Evolutionary conservation across 768 basidiomycete species (phyloP), one percentile per base, ranked within the genome.

Genomic region (Lentinula lateritia): DNA sequence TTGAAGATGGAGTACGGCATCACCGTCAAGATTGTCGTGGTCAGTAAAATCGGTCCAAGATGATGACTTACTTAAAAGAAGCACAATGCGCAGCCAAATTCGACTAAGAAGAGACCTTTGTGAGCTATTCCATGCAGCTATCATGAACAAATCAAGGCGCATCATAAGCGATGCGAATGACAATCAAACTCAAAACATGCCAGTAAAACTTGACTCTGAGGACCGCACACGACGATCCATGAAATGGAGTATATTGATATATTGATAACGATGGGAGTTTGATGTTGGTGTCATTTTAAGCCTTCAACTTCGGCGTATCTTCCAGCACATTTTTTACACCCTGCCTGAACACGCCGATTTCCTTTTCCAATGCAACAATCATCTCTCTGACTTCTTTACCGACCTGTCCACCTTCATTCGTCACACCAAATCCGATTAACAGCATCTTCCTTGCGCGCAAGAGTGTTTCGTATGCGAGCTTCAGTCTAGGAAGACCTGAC

Each of bases 391-490:
- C 80, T 62, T 85, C 81, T 55, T 66, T 74, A 3, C 92, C 91
- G 1, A 90, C 85, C 64, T 84, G 73, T 0, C 92, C 93, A 0
- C 93, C 93, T 28, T 82, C 85, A 62, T 83, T 89, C 52, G 69
- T 74, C 38, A 68, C 74, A 2, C 93, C 93, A 70, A 95, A 95
- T 3, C 89, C 92, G 39, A 90, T 67, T 64, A 80, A 52, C 18
- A 93, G 68, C 71, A 90, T 88, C 6, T 75, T 72, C 38, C 83
- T 74, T 7, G 92, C 92, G 20, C 73, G 76, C 34, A 88, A 65
- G 8, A 93, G 78, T 2, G 84, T 86, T 20, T 88, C 82, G 55
- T 83, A 79, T 2, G 90, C 89, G 15, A 88, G 73, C 65, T 78
- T 79, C 32, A 94, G 75, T 20, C 91, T 79, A 20, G 76, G 70